These are phyloP conservation scores for Elsinoe arachidis DNA, from an alignment of 2,329 filamentous ascomycete genomes.

Conservation along the genomic window DNA sequence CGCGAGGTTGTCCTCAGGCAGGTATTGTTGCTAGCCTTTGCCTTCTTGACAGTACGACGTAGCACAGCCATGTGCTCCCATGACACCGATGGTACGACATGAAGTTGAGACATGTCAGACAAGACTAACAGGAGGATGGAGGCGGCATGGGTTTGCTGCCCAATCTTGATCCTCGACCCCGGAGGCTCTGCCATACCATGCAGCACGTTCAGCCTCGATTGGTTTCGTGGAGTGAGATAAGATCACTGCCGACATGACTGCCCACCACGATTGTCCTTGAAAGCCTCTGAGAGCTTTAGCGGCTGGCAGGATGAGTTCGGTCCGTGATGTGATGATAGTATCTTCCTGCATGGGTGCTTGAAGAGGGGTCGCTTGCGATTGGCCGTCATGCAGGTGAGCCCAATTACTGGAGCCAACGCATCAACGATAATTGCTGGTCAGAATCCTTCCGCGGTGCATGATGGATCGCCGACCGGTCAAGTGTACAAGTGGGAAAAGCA, in stretches of 20 bases:
- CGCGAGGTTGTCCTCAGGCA: not conserved
- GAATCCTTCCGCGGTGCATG: not conserved
- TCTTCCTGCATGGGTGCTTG: not conserved
- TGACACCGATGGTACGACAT: not conserved
- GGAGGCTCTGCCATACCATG: not conserved
- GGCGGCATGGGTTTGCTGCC: not conserved
- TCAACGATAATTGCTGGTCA: not conserved
- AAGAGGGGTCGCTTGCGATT: not conserved
- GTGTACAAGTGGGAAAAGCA: not conserved
- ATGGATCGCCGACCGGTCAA: not conserved
- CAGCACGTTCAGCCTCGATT: not conserved
- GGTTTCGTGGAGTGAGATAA: not conserved
- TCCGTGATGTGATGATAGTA: not conserved
- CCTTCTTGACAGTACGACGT: conserved; percentile 3
- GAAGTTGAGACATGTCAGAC: not conserved
- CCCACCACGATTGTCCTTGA: not conserved
- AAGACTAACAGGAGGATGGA: not conserved
- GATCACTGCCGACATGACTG: not conserved
- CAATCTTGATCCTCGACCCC: not conserved
- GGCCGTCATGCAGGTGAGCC: not conserved
- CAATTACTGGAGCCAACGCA: not conserved
- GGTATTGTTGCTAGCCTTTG: not conserved
- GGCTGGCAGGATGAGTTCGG: not conserved
- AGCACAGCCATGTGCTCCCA: not conserved
- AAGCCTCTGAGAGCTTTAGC: not conserved